Evolutionary conservation across 208 protist genomes (phyloP), one percentile per base, ranked within the genome.

Genomic region (Leishmania guyanensis): DNA sequence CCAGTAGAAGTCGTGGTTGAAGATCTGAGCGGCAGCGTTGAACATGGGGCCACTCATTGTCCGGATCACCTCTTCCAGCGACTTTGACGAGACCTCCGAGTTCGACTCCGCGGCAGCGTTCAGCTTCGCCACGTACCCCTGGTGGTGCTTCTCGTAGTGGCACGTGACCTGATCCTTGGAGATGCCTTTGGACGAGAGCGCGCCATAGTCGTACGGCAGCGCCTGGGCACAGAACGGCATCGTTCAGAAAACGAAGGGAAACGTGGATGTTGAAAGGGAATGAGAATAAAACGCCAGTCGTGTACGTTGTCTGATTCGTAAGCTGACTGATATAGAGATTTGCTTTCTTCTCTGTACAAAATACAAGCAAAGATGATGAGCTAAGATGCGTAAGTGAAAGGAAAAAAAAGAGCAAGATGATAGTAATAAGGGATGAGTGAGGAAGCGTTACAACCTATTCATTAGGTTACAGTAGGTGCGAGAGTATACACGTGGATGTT

Each of bases 1-100:
- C 97, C 98, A 99, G 92, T 96, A 98, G 88, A 99, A 98, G 86
- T 95, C 93, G 89, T 98, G 98, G 86, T 98, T 99, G 84, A 90
- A 99, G 80, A 97, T 88, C 91, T 99, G 97, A 46, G 95, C 96
- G 22, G 97, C 95, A 33, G 89, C 88, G 89, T 99, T 99, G 92
- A 98, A 98, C 46, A 92, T 83, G 65, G 89, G 88, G 70, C 94
- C 96, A 83, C 95, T 96, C 72, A 81, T 77, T 16, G 90, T 92
- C 82, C 88, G 90, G 82, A 98, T 95, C 46, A 98, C 85, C 84
- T 98, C 91, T 80, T 94, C 86, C 60, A 99, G 53, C 39, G 82
- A 88, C 88, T 97, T 98, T 56, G 58, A 69, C 43, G 82, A 88
- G 22, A 97, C 83, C 43, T 78, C 85, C 6, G 94, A 78, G 80